A percentile compares a stretch with the other conserved stretches of the same genome.
phyloP scores from a whole-genome alignment of 371 early-diverging fungal species.

The Pancytospora epiphaga region DNA sequence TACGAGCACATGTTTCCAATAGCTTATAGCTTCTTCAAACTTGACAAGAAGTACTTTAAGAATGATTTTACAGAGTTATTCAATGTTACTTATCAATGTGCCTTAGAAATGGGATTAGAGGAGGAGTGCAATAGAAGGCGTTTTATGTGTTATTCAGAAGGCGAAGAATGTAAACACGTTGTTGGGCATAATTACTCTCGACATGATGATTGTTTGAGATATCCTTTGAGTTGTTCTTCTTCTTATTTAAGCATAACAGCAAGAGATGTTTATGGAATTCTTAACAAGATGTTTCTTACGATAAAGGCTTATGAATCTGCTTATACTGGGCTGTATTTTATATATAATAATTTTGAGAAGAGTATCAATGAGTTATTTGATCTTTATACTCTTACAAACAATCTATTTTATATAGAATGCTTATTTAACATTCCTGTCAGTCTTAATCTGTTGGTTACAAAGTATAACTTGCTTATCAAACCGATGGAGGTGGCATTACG shows the following conservation, averaged over 20 bases:
- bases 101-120: conserved; percentile 7
- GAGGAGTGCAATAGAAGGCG: not conserved
- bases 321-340: conserved; percentile 28
- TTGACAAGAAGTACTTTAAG: conserved; percentile 24
- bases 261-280: not conserved
- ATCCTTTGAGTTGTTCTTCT: too few species aligned
- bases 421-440: conserved; percentile 31
- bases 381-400: conserved; percentile 16
- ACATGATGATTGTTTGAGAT: too few species aligned
- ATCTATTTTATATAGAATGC: conserved; percentile 19
- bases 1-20: conserved; percentile 19
- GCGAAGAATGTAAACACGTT: not conserved
- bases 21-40: conserved; percentile 22
- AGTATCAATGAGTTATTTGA: conserved; percentile 16
- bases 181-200: too few species aligned
- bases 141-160: not conserved
- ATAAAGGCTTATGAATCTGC: not conserved
- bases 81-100: not conserved
- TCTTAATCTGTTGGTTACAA: conserved; percentile 22
- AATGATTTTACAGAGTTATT: conserved; percentile 7
- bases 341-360: conserved; percentile 4
- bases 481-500: conserved; percentile 7
- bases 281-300: conserved; percentile 11
- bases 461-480: conserved; percentile 4
- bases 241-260: too few species aligned